Base-by-base conservation (phyloP, 495 filamentous ascomycete species). In the Hypomontagnella submonticulosa region DNA sequence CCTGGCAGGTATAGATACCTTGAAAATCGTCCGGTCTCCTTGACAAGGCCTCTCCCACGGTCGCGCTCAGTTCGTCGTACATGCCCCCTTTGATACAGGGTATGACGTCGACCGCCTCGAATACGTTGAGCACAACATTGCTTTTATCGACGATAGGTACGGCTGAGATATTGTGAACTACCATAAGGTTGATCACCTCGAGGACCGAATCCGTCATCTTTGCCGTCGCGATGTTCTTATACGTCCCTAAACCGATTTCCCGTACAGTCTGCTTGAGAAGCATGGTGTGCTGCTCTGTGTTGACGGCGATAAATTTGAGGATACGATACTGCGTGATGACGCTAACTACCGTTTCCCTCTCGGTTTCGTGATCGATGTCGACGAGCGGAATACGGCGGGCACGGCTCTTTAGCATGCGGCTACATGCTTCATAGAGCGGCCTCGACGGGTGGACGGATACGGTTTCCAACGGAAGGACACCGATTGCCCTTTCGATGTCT, bases 271-370 rank as follows among this genome's bases (percentile, higher is more conserved):
- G 97, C 71, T 92, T 89, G 43, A 99, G 80, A 78, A 92, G 86
- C 76, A 93, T 88, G 7, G 93, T 97, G 74, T 97, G 89, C 47
- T 85, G 85, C 33, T 98, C 93, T 73, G 98, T 99, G 69, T 83
- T 83, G 79, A 99, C 95, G 9, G 96, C 93, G 34, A 99, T 93
- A 69, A 99, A 99, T 73, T 98, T 98, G 55, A 99, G 84, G 64
- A 99, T 98, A 47, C 95, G 89, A 74, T 98, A 99, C 75, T 99
- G 95, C 10, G 95, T 99, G 37, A 99, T 87, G 32, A 99, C 94
- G 67, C 92, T 96, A 53, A 98, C 91, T 1, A 99, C 94, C 82
- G 93, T 95, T 62, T 94, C 85, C 46, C 93, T 86, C 51, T 90
- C 87, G 6, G 95, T 98, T 77, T 99, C 96, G 73, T 96, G 93